Percentiles rank a stretch among this genome's conserved stretches.
Evolutionary conservation across 2,329 filamentous ascomycete species (phyloP).

Genomic region (Westerdykella aurantiaca): DNA sequence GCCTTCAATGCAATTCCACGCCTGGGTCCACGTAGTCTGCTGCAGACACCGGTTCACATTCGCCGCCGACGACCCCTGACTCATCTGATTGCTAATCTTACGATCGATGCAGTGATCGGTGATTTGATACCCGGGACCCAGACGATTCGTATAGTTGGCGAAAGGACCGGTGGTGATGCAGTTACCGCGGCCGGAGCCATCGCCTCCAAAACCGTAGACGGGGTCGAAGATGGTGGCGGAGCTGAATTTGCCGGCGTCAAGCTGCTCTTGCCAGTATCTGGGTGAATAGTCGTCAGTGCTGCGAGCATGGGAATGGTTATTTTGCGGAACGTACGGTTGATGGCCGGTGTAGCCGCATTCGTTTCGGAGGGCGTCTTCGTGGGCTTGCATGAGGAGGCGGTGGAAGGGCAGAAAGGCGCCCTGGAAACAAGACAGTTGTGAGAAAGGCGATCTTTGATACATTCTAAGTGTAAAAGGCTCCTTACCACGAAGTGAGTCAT

Average conservation of each 20-base stretch:
- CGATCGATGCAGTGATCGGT: constrained; percentile 19
- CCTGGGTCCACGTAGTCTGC: constrained; percentile 3
- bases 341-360: constrained; percentile 30
- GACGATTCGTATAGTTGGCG: constrained; percentile 11
- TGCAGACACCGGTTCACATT: constrained; percentile 9
- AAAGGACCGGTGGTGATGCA: constrained; percentile 19
- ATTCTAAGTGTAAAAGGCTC: not conserved
- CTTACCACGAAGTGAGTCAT: constrained; percentile 8
- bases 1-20: constrained; percentile 12
- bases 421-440: not conserved
- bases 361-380: constrained; percentile 25
- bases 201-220: constrained; percentile 14
- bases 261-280: constrained; percentile 16
- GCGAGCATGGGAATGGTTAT: not conserved
- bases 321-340: constrained; percentile 18
- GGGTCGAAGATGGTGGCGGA: constrained; percentile 10
- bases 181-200: constrained; percentile 6
- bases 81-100: constrained; percentile 7
- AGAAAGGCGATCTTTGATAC: not conserved
- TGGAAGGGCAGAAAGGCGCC: constrained; percentile 36
- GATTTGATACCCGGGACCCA: constrained; percentile 9
- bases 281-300: not conserved
- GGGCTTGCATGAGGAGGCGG: constrained; percentile 26
- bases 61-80: not conserved
- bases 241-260: constrained; percentile 16